Base-by-base conservation (phyloP, 2,329 filamentous ascomycete genomes). In the Epichloe uncinata region DNA sequence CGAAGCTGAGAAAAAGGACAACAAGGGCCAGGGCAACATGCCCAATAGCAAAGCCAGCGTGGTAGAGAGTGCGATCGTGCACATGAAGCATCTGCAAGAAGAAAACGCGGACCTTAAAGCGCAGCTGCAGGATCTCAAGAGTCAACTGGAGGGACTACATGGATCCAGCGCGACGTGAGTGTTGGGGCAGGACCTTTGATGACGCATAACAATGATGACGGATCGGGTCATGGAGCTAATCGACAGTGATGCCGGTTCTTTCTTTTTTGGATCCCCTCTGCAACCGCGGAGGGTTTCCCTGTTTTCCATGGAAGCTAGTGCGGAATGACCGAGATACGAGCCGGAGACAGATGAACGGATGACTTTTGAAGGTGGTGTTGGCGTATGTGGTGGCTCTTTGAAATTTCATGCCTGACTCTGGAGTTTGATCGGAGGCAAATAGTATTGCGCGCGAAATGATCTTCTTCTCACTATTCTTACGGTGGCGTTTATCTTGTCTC, bases 61-160 rank as follows among this genome's bases (percentile, higher is more conserved):
- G 1, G 93, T 98, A n/a, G 93, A 98, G 67, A 83, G 87, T 68
- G 93, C 93, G 1, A 97, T 97, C 59, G 84, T 90, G 51, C 96
- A 97, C 63, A 96, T 98, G 69, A 91, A 87, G 66, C 77, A 82
- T 53, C 68, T 98, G 53, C 82, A 94, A 66, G 72, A 79, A 58
- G 85, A 94, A 62, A 78, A 89, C 13, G 75, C 76, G 22, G 74
- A 76, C 50, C 78, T 84, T 15, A 85, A 87, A 61, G 77, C 75
- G 57, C 81, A 78, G 62, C 60, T 87, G 16, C 53, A 60, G 16
- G 57, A 60, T 47, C 50, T 69, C 22, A 68, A 60, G 52, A 58
- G 53, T 35, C 60, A 61, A 44, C 51, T 69, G 34, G 61, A 64
- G 42, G 60, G 59, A 45, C 46, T 50, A 18, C 45, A 43, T 16